Evolutionary conservation across 768 basidiomycete genomes (phyloP), one percentile per base, ranked within the genome.

Genomic region (Neoboletus brunneissimus): DNA sequence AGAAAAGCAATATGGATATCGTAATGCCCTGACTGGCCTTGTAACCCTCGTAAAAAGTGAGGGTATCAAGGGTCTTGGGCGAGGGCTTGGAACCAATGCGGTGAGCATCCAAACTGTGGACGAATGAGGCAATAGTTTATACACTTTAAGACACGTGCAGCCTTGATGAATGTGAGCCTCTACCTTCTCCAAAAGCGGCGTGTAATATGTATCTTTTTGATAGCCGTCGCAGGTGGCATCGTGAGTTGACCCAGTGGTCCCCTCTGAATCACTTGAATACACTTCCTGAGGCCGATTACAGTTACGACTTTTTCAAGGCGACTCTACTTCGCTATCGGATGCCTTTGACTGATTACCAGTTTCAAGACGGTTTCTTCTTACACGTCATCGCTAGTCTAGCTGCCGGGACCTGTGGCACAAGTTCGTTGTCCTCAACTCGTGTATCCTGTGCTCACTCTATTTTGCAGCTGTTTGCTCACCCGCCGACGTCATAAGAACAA

Each of bases 171-270:
- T 68, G 88, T 88, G 68, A 66, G 85, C 38, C 22, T 41, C 22
- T 23, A 2, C 11, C 42, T 43, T 44, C 34, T 48, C 13, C 11
- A 34, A 23, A 53, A 16, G 37, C 32, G 11, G 16, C 25, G 12
- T 37, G 25, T 69, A 38, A 62, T 41, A 50, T 41, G 10, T 54
- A 5, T 40, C 20, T 15, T 43, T 43, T 57, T 23, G 32, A 57
- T 58, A 91, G 89, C 81, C 80, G 32, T 91, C 89, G 22, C 89
- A 91, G 81, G 86, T 91, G 45, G 87, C 85, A 75, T 91, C 89
- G 89, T 91, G 71, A 76, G 89, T 79, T 51, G 42, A 47, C 40
- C 18, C 25, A 5, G 16, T 54, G 7, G 20, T 32, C 22, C 22
- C 20, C 1, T 13, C 7, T 48, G 44, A 31, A 49, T 44, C 15